These are phyloP conservation scores for Micromonas commoda DNA, from an alignment of 139 green algal species.

Conservation along the genomic window DNA sequence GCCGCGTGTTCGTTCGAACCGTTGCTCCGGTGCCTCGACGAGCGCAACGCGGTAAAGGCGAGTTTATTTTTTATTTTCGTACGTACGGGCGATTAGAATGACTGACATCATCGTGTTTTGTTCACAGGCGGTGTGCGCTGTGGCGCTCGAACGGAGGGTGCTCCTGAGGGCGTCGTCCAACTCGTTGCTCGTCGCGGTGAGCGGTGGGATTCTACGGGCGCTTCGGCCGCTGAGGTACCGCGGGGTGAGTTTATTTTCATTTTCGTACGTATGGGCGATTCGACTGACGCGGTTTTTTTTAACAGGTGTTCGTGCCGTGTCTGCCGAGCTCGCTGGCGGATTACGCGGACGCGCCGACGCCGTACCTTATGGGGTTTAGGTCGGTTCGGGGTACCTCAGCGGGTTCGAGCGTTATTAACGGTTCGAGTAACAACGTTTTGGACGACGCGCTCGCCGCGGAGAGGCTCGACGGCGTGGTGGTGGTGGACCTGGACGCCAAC, in stretches of 20 bases:
- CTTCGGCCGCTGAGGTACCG: no score
- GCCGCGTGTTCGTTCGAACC: no score
- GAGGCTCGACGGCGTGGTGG: background rate
- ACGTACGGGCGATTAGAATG: no score
- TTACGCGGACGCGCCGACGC: background rate
- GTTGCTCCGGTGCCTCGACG: no score
- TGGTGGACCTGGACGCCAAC: background rate
- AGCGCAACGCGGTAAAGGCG: no score
- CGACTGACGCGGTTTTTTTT: background rate
- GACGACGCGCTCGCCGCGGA: background rate
- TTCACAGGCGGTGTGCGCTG: background rate
- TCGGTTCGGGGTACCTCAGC: no score
- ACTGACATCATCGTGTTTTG: no score
- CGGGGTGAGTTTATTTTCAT: background rate
- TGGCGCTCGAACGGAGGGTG: background rate
- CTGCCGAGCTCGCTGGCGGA: background rate
- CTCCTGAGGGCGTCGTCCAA: background rate
- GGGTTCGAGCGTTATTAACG: no score
- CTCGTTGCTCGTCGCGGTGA: background rate
- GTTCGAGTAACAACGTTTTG: no score
- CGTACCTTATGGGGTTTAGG: constrained; percentile 1
- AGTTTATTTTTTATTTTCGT: no score
- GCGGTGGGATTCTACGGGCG: background rate
- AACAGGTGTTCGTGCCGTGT: constrained; percentile 1
- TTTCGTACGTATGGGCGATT: background rate